A percentile compares a stretch with the other conserved stretches of the same genome.
phyloP scores from a whole-genome alignment of 345 rosid genomes.

The Populus ilicifolia region DNA sequence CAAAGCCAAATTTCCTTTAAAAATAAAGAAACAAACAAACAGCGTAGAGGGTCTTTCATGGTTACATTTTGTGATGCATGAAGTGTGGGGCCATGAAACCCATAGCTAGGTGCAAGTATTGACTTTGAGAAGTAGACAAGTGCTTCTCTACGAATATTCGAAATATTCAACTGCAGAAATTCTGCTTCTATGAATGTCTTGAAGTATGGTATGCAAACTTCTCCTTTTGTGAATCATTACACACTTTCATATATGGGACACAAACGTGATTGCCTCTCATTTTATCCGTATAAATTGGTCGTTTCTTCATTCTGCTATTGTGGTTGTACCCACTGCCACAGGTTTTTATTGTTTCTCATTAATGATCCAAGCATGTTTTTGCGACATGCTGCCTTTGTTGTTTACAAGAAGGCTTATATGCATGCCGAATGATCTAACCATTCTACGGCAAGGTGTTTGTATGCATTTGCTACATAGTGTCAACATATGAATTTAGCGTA shows the following conservation, averaged over 20 bases:
- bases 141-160: slow-evolving; percentile 1
- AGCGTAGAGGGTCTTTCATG: neutral
- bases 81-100: neutral
- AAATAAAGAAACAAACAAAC: too few species aligned
- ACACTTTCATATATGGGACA: neutral
- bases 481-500: neutral
- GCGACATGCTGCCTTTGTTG: neutral
- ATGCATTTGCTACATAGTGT: neutral
- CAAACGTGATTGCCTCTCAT: neutral
- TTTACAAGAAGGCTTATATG: neutral
- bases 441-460: too few species aligned
- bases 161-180: neutral
- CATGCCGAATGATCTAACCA: too few species aligned
- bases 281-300: neutral
- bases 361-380: neutral
- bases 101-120: neutral
- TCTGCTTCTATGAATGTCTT: neutral
- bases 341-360: neutral
- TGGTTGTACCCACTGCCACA: neutral
- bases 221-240: neutral
- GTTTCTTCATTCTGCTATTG: neutral
- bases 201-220: neutral
- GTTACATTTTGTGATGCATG: neutral
- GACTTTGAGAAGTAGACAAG: neutral
- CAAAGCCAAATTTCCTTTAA: neutral